These are phyloP conservation scores for Didymella segeticola DNA, from an alignment of 2,329 filamentous ascomycete species.

Conservation along the genomic window DNA sequence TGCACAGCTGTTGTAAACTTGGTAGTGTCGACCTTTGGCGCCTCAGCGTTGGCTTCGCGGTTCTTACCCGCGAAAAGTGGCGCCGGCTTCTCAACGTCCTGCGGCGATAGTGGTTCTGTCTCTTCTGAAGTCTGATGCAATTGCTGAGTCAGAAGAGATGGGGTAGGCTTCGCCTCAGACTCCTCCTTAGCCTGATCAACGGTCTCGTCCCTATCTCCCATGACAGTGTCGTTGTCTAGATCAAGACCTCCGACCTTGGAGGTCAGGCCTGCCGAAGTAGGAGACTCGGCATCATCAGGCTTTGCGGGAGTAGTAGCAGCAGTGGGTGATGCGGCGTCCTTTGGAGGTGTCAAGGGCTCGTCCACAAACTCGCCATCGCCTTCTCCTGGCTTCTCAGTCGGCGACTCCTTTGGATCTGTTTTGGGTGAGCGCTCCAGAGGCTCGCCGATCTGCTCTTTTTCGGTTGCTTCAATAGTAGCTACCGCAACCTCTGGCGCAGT, in stretches of 20 bases:
- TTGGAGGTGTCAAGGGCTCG: slow-evolving; percentile 71
- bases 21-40: slow-evolving; percentile 37
- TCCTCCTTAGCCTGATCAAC: slow-evolving; percentile 28
- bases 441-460: slow-evolving; percentile 51
- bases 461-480: slow-evolving; percentile 66
- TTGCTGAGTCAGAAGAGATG: slow-evolving; percentile 53
- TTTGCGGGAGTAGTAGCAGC: slow-evolving; percentile 29
- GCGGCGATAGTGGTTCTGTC: slow-evolving; percentile 54
- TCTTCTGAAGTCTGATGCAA: slow-evolving; percentile 41
- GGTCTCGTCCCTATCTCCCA: slow-evolving; percentile 45
- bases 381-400: slow-evolving; percentile 30
- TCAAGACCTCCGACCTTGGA: slow-evolving; percentile 64
- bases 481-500: slow-evolving; percentile 71
- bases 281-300: slow-evolving; percentile 49
- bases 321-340: slow-evolving; percentile 30
- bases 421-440: slow-evolving; percentile 51
- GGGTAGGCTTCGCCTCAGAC: slow-evolving; percentile 39
- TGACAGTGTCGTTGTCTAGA: slow-evolving; percentile 64
- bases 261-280: slow-evolving; percentile 61
- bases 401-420: slow-evolving; percentile 47
- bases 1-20: slow-evolving; percentile 36
- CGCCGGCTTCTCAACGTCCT: slow-evolving; percentile 71
- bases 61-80: slow-evolving; percentile 65
- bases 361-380: slow-evolving; percentile 77
- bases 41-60: slow-evolving; percentile 36